Evolutionary conservation across 2,329 filamentous ascomycete species (phyloP).

Genomic region (Arthrobotrys sinensis): DNA sequence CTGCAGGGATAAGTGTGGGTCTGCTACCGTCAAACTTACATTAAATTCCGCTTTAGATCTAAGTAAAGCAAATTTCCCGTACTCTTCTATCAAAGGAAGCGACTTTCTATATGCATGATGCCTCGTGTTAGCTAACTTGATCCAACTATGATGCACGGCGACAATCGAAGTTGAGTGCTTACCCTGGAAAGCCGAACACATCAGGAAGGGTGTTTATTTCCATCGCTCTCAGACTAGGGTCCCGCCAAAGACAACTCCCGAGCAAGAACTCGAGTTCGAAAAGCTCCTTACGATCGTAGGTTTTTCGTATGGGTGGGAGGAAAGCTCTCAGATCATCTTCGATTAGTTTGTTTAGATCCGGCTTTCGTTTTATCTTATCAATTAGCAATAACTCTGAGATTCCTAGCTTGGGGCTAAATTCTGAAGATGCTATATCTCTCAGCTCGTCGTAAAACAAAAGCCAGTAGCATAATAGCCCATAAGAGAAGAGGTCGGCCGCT

Average conservation of each 20-base stretch:
- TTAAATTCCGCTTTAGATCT: slow-evolving; percentile 15
- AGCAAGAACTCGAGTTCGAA: not conserved
- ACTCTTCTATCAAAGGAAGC: slow-evolving; percentile 20
- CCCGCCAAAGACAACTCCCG: not conserved
- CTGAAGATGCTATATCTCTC: not conserved
- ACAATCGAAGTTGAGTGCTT: not conserved
- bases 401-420: not conserved
- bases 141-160: not conserved
- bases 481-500: slow-evolving; percentile 16
- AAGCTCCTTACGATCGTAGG: not conserved
- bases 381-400: not conserved
- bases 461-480: slow-evolving; percentile 18
- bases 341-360: not conserved
- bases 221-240: not conserved
- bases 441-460: slow-evolving; percentile 14
- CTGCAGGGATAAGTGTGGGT: not conserved
- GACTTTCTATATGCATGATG: not conserved
- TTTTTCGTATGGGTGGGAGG: not conserved
- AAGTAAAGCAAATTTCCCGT: slow-evolving; percentile 8
- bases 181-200: not conserved
- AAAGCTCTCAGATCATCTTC: not conserved
- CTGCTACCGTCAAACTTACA: not conserved
- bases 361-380: not conserved
- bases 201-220: not conserved
- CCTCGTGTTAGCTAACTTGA: not conserved